Evolutionary conservation across 2,329 filamentous ascomycete species (phyloP), one percentile per base, ranked within the genome.

Genomic region (Paraconiothyrium sp.): DNA sequence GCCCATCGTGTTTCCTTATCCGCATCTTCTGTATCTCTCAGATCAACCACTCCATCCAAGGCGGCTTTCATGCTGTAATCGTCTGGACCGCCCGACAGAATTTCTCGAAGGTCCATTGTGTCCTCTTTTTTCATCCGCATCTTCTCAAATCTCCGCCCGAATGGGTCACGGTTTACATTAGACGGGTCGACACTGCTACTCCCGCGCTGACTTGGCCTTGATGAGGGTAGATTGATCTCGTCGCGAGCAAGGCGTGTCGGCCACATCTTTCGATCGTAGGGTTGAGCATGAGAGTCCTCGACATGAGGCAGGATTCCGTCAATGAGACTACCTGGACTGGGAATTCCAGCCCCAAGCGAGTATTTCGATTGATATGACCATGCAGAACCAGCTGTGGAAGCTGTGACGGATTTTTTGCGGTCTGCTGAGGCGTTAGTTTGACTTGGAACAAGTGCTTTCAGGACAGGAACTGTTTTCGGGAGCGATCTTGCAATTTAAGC

Each of bases 21-120:
- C 7, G 75, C 76, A 58, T 82, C 79, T 34, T 76, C 72, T 1
- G 78, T 81, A 47, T 82, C 70, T 2, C 52, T 64, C 11, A 81
- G 66, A 62, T 81, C 69, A 5, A 79, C 68, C 24, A 79, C 66
- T 4, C 74, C 75, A n/a, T 72, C 67, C 16, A 75, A 59, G 4
- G 37, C 14, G n/a, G 54, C n/a, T 32, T 20, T 22, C 14, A 34
- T 64, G 59, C 58, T 20, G 39, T 59, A 62, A 14, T 39, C 44
- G 20, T 56, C 49, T 14, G 59, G 61, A 9, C 64, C 64, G 6
- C 59, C 60, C 41, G 57, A 34, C 13, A 56, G 49, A 11, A 56
- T 55, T 54, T 51, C 35, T 46, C 48, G 43, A 57, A 57, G 11
- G 49, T 56, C 56, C n/a, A 44, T 30, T 24, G n/a, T 9, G 4